Conservation (phyloP, 192 early-diverging fungal species). For the Allomyces javanicus region DNA sequence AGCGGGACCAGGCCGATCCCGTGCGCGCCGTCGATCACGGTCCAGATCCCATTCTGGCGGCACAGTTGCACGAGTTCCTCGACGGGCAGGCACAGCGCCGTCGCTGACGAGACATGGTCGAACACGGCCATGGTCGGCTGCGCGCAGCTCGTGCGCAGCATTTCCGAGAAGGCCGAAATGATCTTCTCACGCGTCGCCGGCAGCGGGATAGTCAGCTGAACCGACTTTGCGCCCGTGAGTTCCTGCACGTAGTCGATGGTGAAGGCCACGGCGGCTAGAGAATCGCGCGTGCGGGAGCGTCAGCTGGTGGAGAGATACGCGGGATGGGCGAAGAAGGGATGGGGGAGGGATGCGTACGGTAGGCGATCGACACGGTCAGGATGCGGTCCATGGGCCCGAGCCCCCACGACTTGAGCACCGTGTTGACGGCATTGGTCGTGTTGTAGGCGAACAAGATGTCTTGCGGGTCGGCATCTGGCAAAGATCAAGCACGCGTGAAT, state of each 20-base stretch:
- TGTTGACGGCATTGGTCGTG: not conserved
- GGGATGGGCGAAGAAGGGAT: not conserved
- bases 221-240: not conserved
- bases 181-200: not conserved
- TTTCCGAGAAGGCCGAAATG: not conserved
- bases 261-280: not conserved
- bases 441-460: not conserved
- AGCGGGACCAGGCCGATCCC: not conserved
- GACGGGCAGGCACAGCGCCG: not conserved
- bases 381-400: not conserved
- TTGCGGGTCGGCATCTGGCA: not conserved
- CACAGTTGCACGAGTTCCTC: not conserved
- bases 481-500: not conserved
- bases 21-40: not conserved
- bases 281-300: not conserved
- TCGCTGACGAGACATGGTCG: not conserved
- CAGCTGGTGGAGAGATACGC: not conserved
- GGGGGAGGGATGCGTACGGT: not conserved
- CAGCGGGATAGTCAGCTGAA: not conserved
- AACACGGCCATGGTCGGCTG: not conserved
- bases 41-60: not conserved
- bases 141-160: not conserved
- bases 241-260: not conserved
- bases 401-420: not conserved
- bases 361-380: not conserved